These are phyloP conservation scores for Hymenoscyphus occultus DNA, from an alignment of 2,329 filamentous ascomycete species.

Conservation along the genomic window DNA sequence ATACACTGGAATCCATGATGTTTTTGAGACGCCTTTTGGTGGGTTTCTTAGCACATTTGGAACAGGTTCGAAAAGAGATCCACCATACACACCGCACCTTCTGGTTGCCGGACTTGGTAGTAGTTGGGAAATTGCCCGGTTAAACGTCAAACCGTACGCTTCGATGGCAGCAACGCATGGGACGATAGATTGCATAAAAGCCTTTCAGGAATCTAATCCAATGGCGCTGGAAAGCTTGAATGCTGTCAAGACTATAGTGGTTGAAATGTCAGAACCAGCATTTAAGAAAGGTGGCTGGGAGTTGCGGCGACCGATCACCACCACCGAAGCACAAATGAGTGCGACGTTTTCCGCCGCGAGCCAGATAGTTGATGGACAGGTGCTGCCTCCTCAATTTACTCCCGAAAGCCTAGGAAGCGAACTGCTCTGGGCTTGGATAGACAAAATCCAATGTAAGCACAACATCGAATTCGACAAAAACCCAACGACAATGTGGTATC, in stretches of 20 bases:
- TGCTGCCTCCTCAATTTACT: conserved; percentile 38
- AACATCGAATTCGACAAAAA: conserved; percentile 18
- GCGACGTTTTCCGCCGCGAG: conserved; percentile 38
- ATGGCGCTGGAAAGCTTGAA: conserved; percentile 31
- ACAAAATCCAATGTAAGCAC: conserved; percentile 32
- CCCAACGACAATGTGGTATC: conserved; percentile 10
- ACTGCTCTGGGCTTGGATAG: conserved; percentile 38
- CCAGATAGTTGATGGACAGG: conserved; percentile 40
- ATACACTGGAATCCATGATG: conserved; percentile 43
- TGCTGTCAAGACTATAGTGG: conserved; percentile 32
- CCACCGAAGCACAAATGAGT: conserved; percentile 42
- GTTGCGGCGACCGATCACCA: conserved; percentile 36
- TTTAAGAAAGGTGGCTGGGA: conserved; percentile 41
- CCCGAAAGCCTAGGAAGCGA: conserved; percentile 37
- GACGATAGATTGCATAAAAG: conserved; percentile 37
- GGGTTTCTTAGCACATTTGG: conserved; percentile 43
- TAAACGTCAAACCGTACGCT: conserved; percentile 41
- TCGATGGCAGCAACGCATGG: conserved; percentile 39
- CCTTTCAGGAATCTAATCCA: conserved; percentile 35
- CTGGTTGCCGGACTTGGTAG: conserved; percentile 37
- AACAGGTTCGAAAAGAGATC: conserved; percentile 32
- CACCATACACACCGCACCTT: conserved; percentile 32
- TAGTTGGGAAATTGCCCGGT: conserved; percentile 37
- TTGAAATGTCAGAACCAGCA: conserved; percentile 34
- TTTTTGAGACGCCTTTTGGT: conserved; percentile 42